These are phyloP conservation scores for Cochlearia excelsa DNA, from an alignment of 345 rosid genomes.

Conservation along the genomic window DNA sequence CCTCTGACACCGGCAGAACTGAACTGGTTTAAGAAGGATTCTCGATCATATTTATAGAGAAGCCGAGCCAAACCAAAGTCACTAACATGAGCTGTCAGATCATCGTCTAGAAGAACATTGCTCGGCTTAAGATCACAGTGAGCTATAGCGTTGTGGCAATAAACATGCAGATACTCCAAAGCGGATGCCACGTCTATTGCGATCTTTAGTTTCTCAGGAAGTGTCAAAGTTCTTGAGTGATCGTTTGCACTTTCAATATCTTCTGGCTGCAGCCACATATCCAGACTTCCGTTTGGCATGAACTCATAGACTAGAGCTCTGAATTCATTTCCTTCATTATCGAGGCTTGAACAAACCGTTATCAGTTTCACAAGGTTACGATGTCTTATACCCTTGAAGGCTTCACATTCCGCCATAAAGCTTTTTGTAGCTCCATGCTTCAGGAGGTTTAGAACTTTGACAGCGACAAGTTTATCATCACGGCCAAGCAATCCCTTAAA, in stretches of 20 bases:
- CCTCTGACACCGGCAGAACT: slow-evolving; percentile 46
- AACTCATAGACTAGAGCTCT: slow-evolving; percentile 40
- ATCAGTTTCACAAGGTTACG: slow-evolving; percentile 36
- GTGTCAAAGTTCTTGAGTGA: slow-evolving; percentile 5
- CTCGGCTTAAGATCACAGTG: slow-evolving; percentile 59
- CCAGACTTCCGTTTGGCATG: slow-evolving; percentile 39
- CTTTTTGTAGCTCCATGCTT: slow-evolving; percentile 32
- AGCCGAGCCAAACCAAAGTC: slow-evolving; percentile 50
- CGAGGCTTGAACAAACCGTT: slow-evolving; percentile 32
- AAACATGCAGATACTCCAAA: slow-evolving; percentile 42
- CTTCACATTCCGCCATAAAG: slow-evolving; percentile 37
- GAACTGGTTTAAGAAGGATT: slow-evolving; percentile 16
- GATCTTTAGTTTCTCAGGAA: slow-evolving; percentile 33
- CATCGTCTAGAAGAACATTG: slow-evolving; percentile 44
- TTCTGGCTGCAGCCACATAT: slow-evolving; percentile 34
- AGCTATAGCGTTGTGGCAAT: slow-evolving; percentile 31
- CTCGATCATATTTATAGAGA: slow-evolving; percentile 14
- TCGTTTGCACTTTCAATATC: slow-evolving; percentile 7
- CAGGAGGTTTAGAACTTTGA: slow-evolving; percentile 34
- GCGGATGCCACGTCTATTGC: slow-evolving; percentile 41
- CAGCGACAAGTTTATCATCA: slow-evolving; percentile 25
- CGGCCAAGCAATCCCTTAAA: slow-evolving; percentile 25
- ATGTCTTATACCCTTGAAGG: slow-evolving; percentile 29
- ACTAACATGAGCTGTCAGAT: slow-evolving; percentile 42
- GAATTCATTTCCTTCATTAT: slow-evolving; percentile 28